Evolutionary conservation across 352 stramenopile genomes (phyloP).

Genomic region (Globisporangium canariense): DNA sequence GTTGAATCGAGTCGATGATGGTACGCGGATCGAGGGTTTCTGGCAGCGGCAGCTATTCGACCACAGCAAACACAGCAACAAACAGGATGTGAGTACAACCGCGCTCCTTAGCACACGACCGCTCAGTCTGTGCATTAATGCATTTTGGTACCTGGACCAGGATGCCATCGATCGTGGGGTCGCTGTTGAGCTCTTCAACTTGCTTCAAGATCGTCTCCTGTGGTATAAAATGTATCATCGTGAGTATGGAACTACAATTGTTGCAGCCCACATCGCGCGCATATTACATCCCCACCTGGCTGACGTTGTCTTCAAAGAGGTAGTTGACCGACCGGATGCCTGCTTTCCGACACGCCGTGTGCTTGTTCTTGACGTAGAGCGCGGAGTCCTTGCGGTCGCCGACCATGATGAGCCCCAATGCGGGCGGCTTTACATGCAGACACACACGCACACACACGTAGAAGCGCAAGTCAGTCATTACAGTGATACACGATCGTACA

Average conservation of each 20-base stretch:
- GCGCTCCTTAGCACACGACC: background rate
- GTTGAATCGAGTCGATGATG: constrained; percentile 93
- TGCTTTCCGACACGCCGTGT: constrained; percentile 92
- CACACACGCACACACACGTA: background rate
- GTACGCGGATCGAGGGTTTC: constrained; percentile 89
- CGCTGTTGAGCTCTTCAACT: constrained; percentile 70
- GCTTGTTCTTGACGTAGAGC: constrained; percentile 99
- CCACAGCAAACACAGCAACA: background rate
- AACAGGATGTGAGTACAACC: background rate
- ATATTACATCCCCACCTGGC: constrained; percentile 35
- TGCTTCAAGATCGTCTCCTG: constrained; percentile 59
- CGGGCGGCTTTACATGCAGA: constrained; percentile 45
- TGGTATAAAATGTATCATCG: background rate
- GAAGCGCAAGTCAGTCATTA: background rate
- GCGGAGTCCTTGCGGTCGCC: constrained; percentile 94
- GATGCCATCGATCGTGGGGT: constrained; percentile 81
- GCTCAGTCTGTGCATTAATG: background rate
- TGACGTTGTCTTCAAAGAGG: constrained; percentile 60
- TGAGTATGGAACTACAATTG: background rate
- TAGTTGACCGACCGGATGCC: constrained; percentile 92
- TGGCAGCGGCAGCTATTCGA: constrained; percentile 88
- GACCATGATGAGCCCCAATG: constrained; percentile 98
- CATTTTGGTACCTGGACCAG: constrained; percentile 71
- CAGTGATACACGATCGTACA: background rate
- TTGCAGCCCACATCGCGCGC: background rate